Base-by-base conservation (phyloP, 495 filamentous ascomycete genomes). In the Neurospora sp. region DNA sequence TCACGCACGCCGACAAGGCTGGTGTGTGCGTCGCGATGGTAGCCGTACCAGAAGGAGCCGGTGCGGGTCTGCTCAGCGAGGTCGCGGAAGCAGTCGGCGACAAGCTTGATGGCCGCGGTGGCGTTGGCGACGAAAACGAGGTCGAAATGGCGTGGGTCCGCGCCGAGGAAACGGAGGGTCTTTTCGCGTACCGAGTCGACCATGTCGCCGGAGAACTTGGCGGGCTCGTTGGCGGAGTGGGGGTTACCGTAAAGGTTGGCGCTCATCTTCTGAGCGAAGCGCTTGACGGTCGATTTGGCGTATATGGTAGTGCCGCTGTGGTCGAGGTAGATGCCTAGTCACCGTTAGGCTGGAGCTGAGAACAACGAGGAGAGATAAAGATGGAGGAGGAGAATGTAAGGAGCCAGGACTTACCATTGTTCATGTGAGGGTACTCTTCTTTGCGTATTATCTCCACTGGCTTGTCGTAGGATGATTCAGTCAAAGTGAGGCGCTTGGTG, bases 61-160 rank as follows among this genome's bases (percentile, higher is more conserved):
- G 80, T 78, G 39, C 70, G 80, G 0, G 79, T 81, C 73, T 81
- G 81, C 78, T 85, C 82, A 7, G 84, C 83, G 70, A 89, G 79
- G 73, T 90, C 89, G 9, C 85, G 81, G 73, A 94, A 91, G 39
- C 83, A 84, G 21, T 92, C 91, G 10, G 85, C 86, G 31, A 94
- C 92, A 4, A 93, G 82, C 81, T 98, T 98, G 73, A 97, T 92
- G 15, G 88, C 95, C 2, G 94, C 94, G 0, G 95, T 97, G 39
- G 95, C 92, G 79, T 98, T 98, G 42, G 93, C 89, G 73, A 94
- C 92, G 80, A 98, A 98, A 31, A 97, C 87, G 21, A 98, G 81
- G 77, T 98, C 95, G 78, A 93, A 98, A 28, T 92, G 85, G 6
- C 89, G 87, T 2, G 94, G 93, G 75, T 93, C 89, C 2, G 94